Conservation (phyloP, 345 rosid species). For the Gynandropsis gynandra region DNA sequence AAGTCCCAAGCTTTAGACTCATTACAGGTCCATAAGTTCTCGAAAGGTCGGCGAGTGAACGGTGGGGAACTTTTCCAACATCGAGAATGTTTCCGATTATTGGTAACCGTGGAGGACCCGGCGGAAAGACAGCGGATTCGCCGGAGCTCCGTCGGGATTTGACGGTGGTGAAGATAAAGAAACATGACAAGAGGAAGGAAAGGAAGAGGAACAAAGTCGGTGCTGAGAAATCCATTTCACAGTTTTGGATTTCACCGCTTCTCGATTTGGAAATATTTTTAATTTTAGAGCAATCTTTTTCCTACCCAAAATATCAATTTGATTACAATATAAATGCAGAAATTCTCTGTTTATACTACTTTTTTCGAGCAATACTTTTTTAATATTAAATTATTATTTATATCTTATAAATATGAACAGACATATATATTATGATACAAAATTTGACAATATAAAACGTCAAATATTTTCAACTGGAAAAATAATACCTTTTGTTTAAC, state of each 20-base stretch:
- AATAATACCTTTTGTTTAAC: no score
- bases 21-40: conserved; percentile 40
- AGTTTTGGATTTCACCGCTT: not conserved
- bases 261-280: no score
- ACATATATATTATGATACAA: no score
- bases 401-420: no score
- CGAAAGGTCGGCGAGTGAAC: conserved; percentile 29
- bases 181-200: conserved; percentile 41
- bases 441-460: no score
- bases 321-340: no score
- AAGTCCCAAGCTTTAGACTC: conserved; percentile 27
- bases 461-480: no score
- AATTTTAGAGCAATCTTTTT: no score
- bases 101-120: conserved; percentile 32
- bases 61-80: conserved; percentile 33
- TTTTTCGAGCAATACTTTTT: no score
- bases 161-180: conserved; percentile 23
- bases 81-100: conserved; percentile 38
- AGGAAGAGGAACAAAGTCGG: conserved; percentile 20
- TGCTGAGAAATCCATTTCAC: conserved; percentile 10
- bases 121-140: not conserved
- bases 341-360: no score
- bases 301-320: no score
- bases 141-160: not conserved
- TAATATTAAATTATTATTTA: no score